Evolutionary conservation across 2,329 filamentous ascomycete genomes (phyloP), one percentile per base, ranked within the genome.

Genomic region (Thielaviopsis populi): DNA sequence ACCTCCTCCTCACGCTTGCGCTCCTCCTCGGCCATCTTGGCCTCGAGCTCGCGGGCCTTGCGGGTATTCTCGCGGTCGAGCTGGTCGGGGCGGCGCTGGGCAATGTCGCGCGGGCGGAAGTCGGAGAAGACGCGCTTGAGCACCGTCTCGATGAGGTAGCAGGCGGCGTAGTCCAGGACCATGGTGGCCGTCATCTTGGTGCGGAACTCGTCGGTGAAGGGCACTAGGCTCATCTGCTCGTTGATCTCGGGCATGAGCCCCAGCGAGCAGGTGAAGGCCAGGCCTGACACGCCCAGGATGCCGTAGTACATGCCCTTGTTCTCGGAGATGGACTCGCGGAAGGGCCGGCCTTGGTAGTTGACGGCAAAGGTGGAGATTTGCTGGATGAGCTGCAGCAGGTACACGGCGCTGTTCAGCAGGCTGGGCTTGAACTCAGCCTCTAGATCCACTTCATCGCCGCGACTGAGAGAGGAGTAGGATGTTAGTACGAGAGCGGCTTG

Each of bases 261-360:
- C 1, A 92, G 95, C 6, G 91, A 92, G 76, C 92, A 96, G 58
- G 87, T 86, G 75, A 99, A 97, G 5, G 94, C 92, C 37, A 99
- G 88, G 50, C 80, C 90, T 0, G 90, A 89, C 17, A 96, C 92
- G 68, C 88, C 87, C 48, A 99, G 78, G 64, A 99, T 90, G 66
- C 94, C 94, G 80, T 88, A 99, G 78, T 94, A 99, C 94, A 99
- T 99, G 73, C 89, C 91, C 74, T 85, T 88, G 79, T 99, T 99
- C 77, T 96, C 94, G 4, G 88, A 86, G 68, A 99, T 90, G 24
- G 88, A 88, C 76, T 99, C 94, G 66, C 94, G 89, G 87, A 99
- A 99, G 13, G 94, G 94, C 10, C 94, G 88, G 66, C 94, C 94
- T 75, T 99, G 94, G 79, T 99, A 99, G 79, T 99, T 99, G 79